phyloP scores from a whole-genome alignment of 169 alveolate species.

The Eimeria maxima region DNA sequence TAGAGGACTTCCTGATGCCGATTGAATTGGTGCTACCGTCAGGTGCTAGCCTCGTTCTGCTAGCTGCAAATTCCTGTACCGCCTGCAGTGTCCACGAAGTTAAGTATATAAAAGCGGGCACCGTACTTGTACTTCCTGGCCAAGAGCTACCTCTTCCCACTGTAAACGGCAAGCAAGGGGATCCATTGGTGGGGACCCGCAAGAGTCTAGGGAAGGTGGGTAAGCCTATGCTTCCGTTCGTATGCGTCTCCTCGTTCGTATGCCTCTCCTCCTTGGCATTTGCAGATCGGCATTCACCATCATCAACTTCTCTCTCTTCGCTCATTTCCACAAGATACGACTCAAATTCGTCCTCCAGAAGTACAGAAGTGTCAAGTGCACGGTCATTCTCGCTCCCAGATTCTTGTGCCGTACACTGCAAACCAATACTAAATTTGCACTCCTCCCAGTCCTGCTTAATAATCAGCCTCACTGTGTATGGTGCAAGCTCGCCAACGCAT shows the following conservation, averaged over 20 bases:
- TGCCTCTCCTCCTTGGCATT: neutral
- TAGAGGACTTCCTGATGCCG: neutral
- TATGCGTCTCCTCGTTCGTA: neutral
- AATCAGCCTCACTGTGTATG: slow-evolving; percentile 53
- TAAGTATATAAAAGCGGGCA: neutral
- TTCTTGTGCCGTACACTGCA: slow-evolving; percentile 64
- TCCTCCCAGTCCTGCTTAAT: slow-evolving; percentile 51
- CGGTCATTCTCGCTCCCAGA: slow-evolving; percentile 62
- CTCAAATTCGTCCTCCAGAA: slow-evolving; percentile 72
- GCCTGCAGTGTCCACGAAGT: neutral
- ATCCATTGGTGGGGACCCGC: slow-evolving; percentile 70
- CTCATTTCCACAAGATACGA: slow-evolving; percentile 12
- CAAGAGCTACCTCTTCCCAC: neutral
- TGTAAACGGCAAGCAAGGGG: slow-evolving; percentile 48
- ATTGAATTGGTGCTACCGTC: neutral
- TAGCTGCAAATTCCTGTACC: neutral
- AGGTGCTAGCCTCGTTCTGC: neutral
- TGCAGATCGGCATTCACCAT: neutral
- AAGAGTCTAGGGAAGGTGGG: slow-evolving; percentile 34
- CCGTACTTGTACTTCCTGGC: slow-evolving; percentile 2
- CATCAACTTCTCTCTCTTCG: neutral
- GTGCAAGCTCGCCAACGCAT: slow-evolving; percentile 77
- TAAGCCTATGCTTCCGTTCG: neutral
- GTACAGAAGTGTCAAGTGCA: slow-evolving; percentile 17
- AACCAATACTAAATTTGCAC: slow-evolving; percentile 52